Base-by-base conservation (phyloP, 345 rosid species). In the Brassica carinata region DNA sequence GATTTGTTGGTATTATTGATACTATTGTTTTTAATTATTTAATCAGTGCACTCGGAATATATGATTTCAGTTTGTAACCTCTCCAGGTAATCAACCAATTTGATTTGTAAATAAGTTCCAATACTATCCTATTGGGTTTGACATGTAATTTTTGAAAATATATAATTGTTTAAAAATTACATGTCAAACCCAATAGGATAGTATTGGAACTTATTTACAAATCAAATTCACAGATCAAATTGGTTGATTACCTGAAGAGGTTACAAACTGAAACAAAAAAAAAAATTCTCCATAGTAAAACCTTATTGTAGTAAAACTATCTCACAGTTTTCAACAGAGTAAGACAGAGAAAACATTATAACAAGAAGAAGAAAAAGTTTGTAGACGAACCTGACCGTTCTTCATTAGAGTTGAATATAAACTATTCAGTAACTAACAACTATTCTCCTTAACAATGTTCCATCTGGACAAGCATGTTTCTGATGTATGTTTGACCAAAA, bases 331-430 rank as follows among this genome's bases (percentile, higher is more conserved):
- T 64, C 57, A 72, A 72, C 33, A 18, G 51, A 57, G 31, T 10
- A 48, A 61, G 31, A n/a, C 23, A 64, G 14, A 62, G 77, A 5
- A 5, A 74, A 61, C 67, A 34, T 2, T n/a, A n/a, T 27, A 61
- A 62, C n/a, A 43, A 27, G 0, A 68, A 26, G 68, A 27, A 58
- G 19, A 68, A 59, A 38, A 6, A 26, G 10, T 8, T 66, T 8
- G 55, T 8, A 66, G 73, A 74, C 15, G 26, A 75, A 80, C 83
- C 83, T 81, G 79, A 17, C 14, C 74, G 77, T 76, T 76, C 81
- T 66, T 81, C 84, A 81, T 81, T 30, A 65, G 69, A 64, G 71
- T 59, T 69, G 45, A 69, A 8, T 69, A 26, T 23, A 51, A 74
- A 68, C 45, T 64, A 51, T 80, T 80, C 48, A 69, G 18, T 15